phyloP scores from a whole-genome alignment of 148 eudicot genomes.

The Pouteria glomerata region DNA sequence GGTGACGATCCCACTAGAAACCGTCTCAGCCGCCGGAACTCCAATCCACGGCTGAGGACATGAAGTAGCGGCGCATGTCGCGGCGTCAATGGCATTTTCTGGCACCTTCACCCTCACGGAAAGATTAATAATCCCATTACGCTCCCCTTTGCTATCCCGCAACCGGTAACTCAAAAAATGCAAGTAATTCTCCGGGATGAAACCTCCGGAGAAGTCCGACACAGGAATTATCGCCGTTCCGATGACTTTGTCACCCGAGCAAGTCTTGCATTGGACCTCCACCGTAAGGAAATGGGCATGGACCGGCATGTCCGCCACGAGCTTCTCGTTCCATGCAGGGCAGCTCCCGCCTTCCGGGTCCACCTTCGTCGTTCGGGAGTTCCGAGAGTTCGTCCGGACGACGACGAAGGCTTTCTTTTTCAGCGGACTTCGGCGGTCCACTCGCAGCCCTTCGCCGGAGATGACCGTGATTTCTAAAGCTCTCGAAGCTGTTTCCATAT shows the following conservation, averaged over 20 bases:
- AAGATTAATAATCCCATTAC: slow-evolving; percentile 66
- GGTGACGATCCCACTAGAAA: slow-evolving; percentile 6
- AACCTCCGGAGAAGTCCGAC: slow-evolving; percentile 46
- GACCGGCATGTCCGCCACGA: slow-evolving; percentile 29
- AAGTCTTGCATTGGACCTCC: slow-evolving; percentile 28
- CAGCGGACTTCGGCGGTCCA: slow-evolving; percentile 17
- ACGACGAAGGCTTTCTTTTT: slow-evolving; percentile 35
- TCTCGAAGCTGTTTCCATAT: slow-evolving; percentile 2
- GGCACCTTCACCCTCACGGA: slow-evolving; percentile 38
- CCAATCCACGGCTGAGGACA: not conserved
- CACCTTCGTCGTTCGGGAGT: slow-evolving; percentile 7
- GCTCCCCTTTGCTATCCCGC: slow-evolving; percentile 34
- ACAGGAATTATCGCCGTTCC: slow-evolving; percentile 45
- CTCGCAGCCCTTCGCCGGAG: slow-evolving; percentile 38
- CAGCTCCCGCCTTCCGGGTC: slow-evolving; percentile 28
- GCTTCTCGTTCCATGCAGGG: slow-evolving; percentile 58
- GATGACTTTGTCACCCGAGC: slow-evolving; percentile 16
- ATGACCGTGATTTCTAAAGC: slow-evolving; percentile 36
- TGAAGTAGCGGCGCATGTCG: not conserved
- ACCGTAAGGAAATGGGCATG: slow-evolving; percentile 29
- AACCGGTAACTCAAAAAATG: slow-evolving; percentile 69
- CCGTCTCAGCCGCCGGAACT: slow-evolving; percentile 1
- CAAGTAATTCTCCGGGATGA: slow-evolving; percentile 28
- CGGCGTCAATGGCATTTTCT: not conserved
- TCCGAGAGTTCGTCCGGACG: slow-evolving; percentile 24